Base-by-base conservation (phyloP, 2,329 filamentous ascomycete genomes). In the Aspergillus sp. region DNA sequence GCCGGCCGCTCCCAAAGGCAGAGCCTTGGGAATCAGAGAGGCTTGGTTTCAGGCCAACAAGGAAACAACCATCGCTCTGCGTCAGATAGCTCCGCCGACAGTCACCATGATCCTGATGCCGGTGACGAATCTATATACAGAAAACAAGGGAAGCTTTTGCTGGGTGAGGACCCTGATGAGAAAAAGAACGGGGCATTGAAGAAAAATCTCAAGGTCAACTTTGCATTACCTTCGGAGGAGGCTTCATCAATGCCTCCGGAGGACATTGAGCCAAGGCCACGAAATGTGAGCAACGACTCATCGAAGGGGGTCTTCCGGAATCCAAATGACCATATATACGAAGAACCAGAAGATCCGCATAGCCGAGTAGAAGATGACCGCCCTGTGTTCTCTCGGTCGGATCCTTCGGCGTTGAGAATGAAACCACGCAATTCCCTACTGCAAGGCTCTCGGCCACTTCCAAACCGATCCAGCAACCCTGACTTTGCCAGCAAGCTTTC, bases 271-370 rank as follows among this genome's bases (percentile, higher is more conserved):
- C 24, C 49, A 5, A 48, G 47, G 19, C 39, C 51, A 15, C 56
- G 53, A 14, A 58, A 51, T 24, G 45, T 51, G 12, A 63, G 58
- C 36, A 50, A 43, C 22, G 61, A 62, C 30, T 57, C 60, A 11
- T 57, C 55, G 12, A 71, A 63, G 38, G 67, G 66, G 15, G 57
- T 75, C 11, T 78, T 75, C 51, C 68, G 69, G 43, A 74, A 75
- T 39, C 72, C 73, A 2, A 63, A 72, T 34, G 74, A 77, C 47
- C 67, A 72, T 29, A 79, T 95, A 39, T 95, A 86, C 69, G 88
- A 95, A 57, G 89, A 95, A 53, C 82, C 85, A 1, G 76, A 82
- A 49, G 67, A 70, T 19, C 27, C 51, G 17, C 36, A 49, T 36
- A 40, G 47, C 37, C 39, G 42, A 40, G 51, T 44, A 13, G 32